phyloP scores from a whole-genome alignment of 2,329 filamentous ascomycete species.

The Emergomyces pasteurianus region DNA sequence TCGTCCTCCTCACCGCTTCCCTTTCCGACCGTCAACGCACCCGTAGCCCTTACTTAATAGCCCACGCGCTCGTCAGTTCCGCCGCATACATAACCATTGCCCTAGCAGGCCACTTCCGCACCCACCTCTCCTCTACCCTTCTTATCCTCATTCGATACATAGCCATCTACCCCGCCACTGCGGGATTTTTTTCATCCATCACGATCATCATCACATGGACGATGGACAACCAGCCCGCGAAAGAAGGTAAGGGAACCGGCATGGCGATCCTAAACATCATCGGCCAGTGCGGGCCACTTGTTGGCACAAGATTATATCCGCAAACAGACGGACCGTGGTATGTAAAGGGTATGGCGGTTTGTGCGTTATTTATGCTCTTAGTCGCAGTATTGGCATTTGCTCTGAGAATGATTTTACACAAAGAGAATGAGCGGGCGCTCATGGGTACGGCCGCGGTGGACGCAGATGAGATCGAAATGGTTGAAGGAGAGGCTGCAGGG shows the following conservation, averaged over 20 bases:
- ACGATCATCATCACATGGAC: slow-evolving; percentile 80
- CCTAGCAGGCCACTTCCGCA: slow-evolving; percentile 36
- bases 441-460: slow-evolving; percentile 20
- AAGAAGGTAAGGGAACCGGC: slow-evolving; percentile 58
- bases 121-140: slow-evolving; percentile 19
- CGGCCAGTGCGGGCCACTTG: slow-evolving; percentile 64
- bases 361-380: slow-evolving; percentile 49
- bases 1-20: slow-evolving; percentile 60
- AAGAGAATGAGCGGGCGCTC: slow-evolving; percentile 39
- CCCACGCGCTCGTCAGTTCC: slow-evolving; percentile 59
- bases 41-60: slow-evolving; percentile 55
- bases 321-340: slow-evolving; percentile 48
- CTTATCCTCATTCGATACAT: slow-evolving; percentile 48
- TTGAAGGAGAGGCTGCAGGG: slow-evolving; percentile 5
- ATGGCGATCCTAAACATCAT: slow-evolving; percentile 72
- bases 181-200: slow-evolving; percentile 74
- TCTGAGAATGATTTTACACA: slow-evolving; percentile 43
- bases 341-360: slow-evolving; percentile 49
- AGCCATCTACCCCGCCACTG: slow-evolving; percentile 64
- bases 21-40: slow-evolving; percentile 55
- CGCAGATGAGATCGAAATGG: slow-evolving; percentile 11
- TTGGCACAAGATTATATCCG: slow-evolving; percentile 57
- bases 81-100: slow-evolving; percentile 51
- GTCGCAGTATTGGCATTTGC: slow-evolving; percentile 46
- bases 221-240: slow-evolving; percentile 68